Conservation (phyloP, 75 land plant species). For the Selaginella tamariscina region DNA sequence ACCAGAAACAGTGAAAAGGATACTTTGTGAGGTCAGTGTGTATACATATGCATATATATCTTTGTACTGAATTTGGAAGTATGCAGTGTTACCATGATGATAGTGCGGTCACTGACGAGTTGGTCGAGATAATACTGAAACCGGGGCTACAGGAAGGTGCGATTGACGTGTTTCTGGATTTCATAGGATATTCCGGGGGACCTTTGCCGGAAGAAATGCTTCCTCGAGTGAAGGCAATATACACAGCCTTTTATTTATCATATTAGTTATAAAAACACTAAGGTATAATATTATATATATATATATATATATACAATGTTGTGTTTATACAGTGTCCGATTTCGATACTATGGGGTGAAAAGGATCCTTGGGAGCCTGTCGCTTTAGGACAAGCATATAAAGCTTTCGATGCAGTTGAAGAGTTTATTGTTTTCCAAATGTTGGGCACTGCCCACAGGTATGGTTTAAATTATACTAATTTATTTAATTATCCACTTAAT, state of each 20-base stretch:
- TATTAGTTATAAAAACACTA: background rate
- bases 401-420: constrained; percentile 67
- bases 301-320: background rate
- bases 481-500: constrained; percentile 11
- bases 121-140: constrained; percentile 61
- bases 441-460: constrained; percentile 99
- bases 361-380: constrained; percentile 97
- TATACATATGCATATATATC: background rate
- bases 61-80: background rate
- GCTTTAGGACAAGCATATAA: constrained; percentile 71
- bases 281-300: background rate
- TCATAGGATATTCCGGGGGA: constrained; percentile 93
- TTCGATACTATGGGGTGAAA: constrained; percentile 89
- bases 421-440: constrained; percentile 80
- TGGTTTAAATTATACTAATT: background rate
- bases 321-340: constrained; percentile 66
- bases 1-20: constrained; percentile 59
- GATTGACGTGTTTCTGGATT: constrained; percentile 85
- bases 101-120: constrained; percentile 83
- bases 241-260: background rate
- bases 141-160: constrained; percentile 98
- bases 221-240: constrained; percentile 62
- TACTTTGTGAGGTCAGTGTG: constrained; percentile 69
- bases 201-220: constrained; percentile 95
- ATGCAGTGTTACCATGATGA: constrained; percentile 89